Evolutionary conservation across 1,284 basidiomycete genomes (phyloP), one percentile per base, ranked within the genome.

Genomic region (Pyrrhoderma noxium): DNA sequence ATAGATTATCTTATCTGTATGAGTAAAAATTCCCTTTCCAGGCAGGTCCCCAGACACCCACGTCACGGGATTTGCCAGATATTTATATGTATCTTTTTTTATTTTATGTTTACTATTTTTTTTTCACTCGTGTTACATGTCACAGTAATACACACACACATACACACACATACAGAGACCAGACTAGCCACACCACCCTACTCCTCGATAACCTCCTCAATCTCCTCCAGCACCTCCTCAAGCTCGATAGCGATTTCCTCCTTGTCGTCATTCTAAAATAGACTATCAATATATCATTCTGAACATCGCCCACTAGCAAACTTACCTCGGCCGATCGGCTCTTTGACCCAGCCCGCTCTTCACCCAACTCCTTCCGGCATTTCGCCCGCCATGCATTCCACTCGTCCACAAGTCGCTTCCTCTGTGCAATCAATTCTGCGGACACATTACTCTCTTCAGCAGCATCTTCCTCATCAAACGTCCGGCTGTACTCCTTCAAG

Each of bases 391-490:
- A 99, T 34, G 93, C 90, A 70, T 99, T 95, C 96, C 96, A 99
- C 70, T 99, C 95, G 62, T 96, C 90, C 59, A 99, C 85, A 52
- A 96, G 79, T 55, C 95, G 80, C 70, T 91, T 89, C 62, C 96
- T 82, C 58, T 86, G 83, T 35, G 93, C 93, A 60, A 95, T 81
- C 53, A 97, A 80, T 70, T 98, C 95, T 4, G 93, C 91, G 57
- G 88, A 93, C 60, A 95, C 88, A 63, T 89, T 91, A 70, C 85
- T 92, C 71, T 95, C 93, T 68, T 97, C 93, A 31, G 90, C 85
- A 41, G 92, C 89, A 66, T 99, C 96, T 64, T 95, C 93, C 71
- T 99, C 95, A 56, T 99, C 96, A 69, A 99, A 99, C 42, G 76
- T 71, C 25, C 91, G 82, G 61, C 91, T 90, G 75, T 85, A 95